Percentiles rank a stretch among this genome's conserved stretches.
phyloP scores from a whole-genome alignment of 305 asterid species.

The Fraxinus latifolia region DNA sequence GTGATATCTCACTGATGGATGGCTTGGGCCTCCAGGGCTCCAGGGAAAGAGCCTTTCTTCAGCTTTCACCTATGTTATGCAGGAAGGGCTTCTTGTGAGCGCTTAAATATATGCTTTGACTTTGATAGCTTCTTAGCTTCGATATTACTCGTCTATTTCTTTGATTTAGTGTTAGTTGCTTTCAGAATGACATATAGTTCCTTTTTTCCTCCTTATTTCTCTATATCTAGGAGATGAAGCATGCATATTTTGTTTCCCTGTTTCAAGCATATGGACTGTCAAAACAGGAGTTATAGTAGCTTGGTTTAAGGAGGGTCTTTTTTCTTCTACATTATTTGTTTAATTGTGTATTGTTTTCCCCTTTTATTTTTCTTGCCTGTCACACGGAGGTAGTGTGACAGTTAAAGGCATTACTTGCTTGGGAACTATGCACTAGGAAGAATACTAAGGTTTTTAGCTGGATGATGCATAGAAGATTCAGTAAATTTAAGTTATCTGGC shows the following conservation, averaged over 20 bases:
- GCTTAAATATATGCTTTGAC: neutral
- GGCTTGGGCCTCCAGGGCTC: conserved; percentile 2
- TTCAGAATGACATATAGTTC: neutral
- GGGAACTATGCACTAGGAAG: neutral
- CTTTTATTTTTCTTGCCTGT: neutral
- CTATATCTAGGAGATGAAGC: neutral
- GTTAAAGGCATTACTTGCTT: neutral
- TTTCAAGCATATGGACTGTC: conserved; percentile 4
- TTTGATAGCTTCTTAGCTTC: conserved; percentile 1
- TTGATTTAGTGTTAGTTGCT: neutral
- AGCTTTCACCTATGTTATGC: neutral
- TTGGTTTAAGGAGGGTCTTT: neutral
- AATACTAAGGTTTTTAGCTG: neutral
- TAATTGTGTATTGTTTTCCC: neutral
- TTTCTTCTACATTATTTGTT: conserved; percentile 1
- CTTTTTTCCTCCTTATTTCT: neutral
- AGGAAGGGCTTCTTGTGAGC: neutral
- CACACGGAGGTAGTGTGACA: neutral
- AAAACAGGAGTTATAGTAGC: neutral
- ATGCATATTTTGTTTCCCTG: neutral
- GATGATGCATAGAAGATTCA: neutral
- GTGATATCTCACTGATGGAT: conserved; percentile 3
- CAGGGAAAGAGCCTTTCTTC: neutral
- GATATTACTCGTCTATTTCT: neutral
- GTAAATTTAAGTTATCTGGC: neutral